These are phyloP conservation scores for Phytopythium sindhum DNA, from an alignment of 352 stramenopile genomes.

Conservation along the genomic window DNA sequence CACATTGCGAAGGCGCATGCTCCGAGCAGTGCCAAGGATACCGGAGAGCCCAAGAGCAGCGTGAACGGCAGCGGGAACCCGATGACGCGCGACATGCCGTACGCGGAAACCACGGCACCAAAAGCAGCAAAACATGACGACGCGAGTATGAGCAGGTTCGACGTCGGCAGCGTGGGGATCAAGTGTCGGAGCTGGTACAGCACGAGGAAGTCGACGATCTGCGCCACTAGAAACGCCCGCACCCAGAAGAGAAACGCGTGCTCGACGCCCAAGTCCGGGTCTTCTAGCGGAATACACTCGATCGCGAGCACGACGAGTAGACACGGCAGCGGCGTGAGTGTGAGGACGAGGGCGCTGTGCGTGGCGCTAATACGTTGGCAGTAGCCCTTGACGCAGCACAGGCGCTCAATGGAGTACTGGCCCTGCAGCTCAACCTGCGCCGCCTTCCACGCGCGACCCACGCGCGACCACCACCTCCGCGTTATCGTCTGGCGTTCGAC, in stretches of 20 bases:
- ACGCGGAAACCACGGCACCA: conserved; percentile 14
- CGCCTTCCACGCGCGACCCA: background rate
- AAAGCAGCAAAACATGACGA: conserved; percentile 15
- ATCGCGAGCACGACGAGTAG: conserved; percentile 25
- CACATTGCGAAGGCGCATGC: conserved; percentile 21
- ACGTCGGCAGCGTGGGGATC: conserved; percentile 17
- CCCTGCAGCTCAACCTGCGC: conserved; percentile 35
- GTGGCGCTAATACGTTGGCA: background rate
- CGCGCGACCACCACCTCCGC: background rate
- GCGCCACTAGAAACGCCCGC: conserved; percentile 18
- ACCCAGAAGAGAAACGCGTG: conserved; percentile 23
- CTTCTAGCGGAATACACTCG: conserved; percentile 12
- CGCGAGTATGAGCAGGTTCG: background rate
- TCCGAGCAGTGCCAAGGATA: conserved; percentile 15
- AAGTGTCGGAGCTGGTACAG: background rate
- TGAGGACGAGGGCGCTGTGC: conserved; percentile 11
- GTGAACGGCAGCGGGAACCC: conserved; percentile 44
- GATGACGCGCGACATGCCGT: conserved; percentile 20
- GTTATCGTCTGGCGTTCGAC: background rate
- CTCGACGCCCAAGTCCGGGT: background rate
- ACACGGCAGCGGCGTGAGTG: conserved; percentile 28
- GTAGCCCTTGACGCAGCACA: conserved; percentile 14
- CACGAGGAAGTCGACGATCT: background rate
- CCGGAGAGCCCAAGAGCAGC: conserved; percentile 16
- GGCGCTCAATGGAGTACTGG: conserved; percentile 29